Conservation (phyloP, 2,329 filamentous ascomycete species). For the Ophiosphaerella narmari region DNA sequence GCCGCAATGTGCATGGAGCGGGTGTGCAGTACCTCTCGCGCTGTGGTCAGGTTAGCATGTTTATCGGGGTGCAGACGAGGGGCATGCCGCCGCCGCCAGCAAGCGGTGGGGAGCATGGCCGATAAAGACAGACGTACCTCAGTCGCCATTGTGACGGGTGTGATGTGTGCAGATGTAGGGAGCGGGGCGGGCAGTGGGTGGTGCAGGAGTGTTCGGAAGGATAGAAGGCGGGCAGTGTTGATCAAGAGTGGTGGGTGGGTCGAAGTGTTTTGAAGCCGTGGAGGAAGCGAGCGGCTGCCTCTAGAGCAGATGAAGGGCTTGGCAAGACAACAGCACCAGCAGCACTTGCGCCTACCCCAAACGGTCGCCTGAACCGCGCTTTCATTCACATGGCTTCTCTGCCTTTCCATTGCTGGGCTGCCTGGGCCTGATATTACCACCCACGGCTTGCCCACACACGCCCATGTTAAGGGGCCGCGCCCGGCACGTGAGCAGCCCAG, state of each 20-base stretch:
- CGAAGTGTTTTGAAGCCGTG: slow-evolving; percentile 30
- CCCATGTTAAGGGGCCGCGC: slow-evolving; percentile 9
- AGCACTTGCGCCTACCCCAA: slow-evolving; percentile 32
- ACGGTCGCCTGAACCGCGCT: slow-evolving; percentile 13
- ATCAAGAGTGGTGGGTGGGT: slow-evolving; percentile 28
- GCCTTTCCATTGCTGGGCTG: slow-evolving; percentile 4
- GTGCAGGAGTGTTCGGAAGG: slow-evolving; percentile 31
- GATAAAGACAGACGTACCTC: slow-evolving; percentile 60
- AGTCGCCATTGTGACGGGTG: slow-evolving; percentile 60
- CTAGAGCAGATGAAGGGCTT: slow-evolving; percentile 14
- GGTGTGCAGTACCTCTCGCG: slow-evolving; percentile 53
- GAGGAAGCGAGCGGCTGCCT: slow-evolving; percentile 36
- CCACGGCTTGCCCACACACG: background rate
- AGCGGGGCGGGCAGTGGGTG: slow-evolving; percentile 17
- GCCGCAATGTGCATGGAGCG: slow-evolving; percentile 15
- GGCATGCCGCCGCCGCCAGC: slow-evolving; percentile 44
- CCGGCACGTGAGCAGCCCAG: slow-evolving; percentile 18
- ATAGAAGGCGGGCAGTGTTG: slow-evolving; percentile 26
- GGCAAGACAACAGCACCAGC: slow-evolving; percentile 12
- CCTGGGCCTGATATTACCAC: background rate
- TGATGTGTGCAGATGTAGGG: slow-evolving; percentile 20
- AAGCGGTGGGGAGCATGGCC: slow-evolving; percentile 42
- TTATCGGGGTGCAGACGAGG: slow-evolving; percentile 41
- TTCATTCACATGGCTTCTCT: slow-evolving; percentile 20
- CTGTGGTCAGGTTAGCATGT: slow-evolving; percentile 48